Percentiles rank a stretch among this genome's conserved stretches.
These are phyloP conservation scores for Pseudogymnoascus sp. DNA, from an alignment of 2,329 filamentous ascomycete genomes.

Conservation along the genomic window DNA sequence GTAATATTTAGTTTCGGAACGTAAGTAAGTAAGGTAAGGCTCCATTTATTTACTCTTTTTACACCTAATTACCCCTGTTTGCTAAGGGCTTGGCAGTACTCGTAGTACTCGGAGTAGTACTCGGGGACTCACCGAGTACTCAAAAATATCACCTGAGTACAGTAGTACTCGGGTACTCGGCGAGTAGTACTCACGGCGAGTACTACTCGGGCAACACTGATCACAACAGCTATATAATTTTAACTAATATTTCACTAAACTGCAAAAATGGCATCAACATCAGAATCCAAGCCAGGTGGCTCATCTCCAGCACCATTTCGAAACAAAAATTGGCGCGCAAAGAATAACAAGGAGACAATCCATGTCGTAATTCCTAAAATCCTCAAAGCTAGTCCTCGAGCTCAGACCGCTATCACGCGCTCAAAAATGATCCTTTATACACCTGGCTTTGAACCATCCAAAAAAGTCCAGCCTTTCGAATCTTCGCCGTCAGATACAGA, in stretches of 20 bases:
- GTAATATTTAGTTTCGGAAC: too few species aligned
- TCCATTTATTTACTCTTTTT: too few species aligned
- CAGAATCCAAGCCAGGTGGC: not conserved
- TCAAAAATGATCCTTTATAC: conserved; percentile 20
- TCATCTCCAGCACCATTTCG: not conserved
- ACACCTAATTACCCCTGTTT: too few species aligned
- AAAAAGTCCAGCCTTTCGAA: not conserved
- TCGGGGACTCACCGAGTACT: too few species aligned
- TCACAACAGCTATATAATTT: not conserved
- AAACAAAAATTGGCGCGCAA: conserved; percentile 17
- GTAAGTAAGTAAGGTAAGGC: too few species aligned
- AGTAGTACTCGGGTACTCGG: too few species aligned
- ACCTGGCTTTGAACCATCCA: not conserved
- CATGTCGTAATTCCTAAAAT: conserved; percentile 21
- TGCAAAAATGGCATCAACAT: not conserved
- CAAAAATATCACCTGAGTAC: too few species aligned
- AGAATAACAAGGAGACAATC: conserved; percentile 24
- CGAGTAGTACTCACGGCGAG: too few species aligned
- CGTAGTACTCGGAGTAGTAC: too few species aligned
- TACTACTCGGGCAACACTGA: too few species aligned
- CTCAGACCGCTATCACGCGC: conserved; percentile 15
- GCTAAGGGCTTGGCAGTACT: too few species aligned
- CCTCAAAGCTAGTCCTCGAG: conserved; percentile 18
- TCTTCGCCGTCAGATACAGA: not conserved
- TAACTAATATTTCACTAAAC: not conserved